Percentiles rank a stretch among this genome's conserved stretches.
phyloP scores from a whole-genome alignment of 2,329 filamentous ascomycete genomes.

The Venturia carpophila region DNA sequence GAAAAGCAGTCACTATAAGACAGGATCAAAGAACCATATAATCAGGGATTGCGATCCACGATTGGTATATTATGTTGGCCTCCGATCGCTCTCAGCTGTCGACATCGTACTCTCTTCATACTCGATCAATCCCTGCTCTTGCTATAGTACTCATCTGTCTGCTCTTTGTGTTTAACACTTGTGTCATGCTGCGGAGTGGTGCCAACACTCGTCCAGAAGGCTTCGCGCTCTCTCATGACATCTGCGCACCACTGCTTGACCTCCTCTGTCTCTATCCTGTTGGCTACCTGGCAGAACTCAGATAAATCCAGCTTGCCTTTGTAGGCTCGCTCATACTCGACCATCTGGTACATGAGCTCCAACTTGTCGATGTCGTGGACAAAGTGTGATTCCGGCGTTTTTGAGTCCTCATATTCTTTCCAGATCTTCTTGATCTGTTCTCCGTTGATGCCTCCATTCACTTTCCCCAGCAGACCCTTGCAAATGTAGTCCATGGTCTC shows the following conservation, averaged over 20 bases:
- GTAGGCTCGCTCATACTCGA: slow-evolving; percentile 80
- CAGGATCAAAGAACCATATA: not conserved
- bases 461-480: slow-evolving; percentile 60
- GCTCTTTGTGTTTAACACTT: not conserved
- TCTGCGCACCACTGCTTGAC: slow-evolving; percentile 72
- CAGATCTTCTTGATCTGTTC: slow-evolving; percentile 70
- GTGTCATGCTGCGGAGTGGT: not conserved
- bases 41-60: not conserved
- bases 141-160: slow-evolving; percentile 2
- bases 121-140: slow-evolving; percentile 7
- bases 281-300: slow-evolving; percentile 78
- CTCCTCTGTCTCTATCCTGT: slow-evolving; percentile 65
- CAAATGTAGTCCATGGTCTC: slow-evolving; percentile 90
- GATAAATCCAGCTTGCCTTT: slow-evolving; percentile 63
- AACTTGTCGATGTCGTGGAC: slow-evolving; percentile 98
- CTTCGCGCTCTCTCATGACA: slow-evolving; percentile 66
- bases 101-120: not conserved
- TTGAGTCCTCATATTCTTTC: slow-evolving; percentile 88
- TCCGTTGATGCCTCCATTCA: slow-evolving; percentile 63
- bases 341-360: slow-evolving; percentile 88
- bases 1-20: too few species aligned
- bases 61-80: not conserved
- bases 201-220: slow-evolving; percentile 51
- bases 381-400: slow-evolving; percentile 77
- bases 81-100: not conserved